Conservation (phyloP, 495 filamentous ascomycete species). For the Talaromyces trachyspermus region DNA sequence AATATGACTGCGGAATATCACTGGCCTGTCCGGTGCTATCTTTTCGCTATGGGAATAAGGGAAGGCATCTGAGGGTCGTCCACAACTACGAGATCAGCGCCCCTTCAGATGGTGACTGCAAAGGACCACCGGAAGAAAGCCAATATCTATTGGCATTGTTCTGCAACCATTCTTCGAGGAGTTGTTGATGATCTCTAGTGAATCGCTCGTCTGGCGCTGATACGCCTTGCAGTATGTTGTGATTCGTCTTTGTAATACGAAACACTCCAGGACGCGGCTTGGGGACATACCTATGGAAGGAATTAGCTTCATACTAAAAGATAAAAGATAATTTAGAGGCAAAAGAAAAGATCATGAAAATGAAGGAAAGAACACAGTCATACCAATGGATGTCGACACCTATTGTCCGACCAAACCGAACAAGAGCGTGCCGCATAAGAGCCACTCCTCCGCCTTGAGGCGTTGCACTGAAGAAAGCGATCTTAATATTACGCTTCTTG, state of each 20-base stretch:
- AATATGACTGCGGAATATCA: constrained; percentile 77
- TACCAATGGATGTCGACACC: constrained; percentile 73
- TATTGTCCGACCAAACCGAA: constrained; percentile 61
- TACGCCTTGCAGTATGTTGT: constrained; percentile 89
- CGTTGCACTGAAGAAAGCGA: constrained; percentile 82
- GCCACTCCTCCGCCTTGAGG: constrained; percentile 86
- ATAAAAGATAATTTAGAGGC: too few relatives aligned
- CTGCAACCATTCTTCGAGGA: constrained; percentile 65
- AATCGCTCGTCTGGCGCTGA: constrained; percentile 55
- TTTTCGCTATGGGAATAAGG: constrained; percentile 68
- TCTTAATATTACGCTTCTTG: constrained; percentile 57
- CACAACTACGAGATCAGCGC: constrained; percentile 71
- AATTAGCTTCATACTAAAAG: too few relatives aligned
- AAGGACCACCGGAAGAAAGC: constrained; percentile 59
- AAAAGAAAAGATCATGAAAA: too few relatives aligned
- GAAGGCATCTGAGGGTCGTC: constrained; percentile 89
- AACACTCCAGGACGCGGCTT: constrained; percentile 81
- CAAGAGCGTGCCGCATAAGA: constrained; percentile 79
- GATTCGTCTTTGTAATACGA: constrained; percentile 80
- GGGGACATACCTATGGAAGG: constrained; percentile 58
- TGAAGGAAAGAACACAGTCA: too few relatives aligned
- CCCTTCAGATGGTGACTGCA: constrained; percentile 62
- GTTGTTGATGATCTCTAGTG: constrained; percentile 48
- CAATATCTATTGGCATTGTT: constrained; percentile 74
- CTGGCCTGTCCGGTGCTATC: constrained; percentile 61